A percentile compares a stretch with the other conserved stretches of the same genome.
These are phyloP conservation scores for Elsinoe perseae DNA, from an alignment of 2,329 filamentous ascomycete genomes.

Conservation along the genomic window DNA sequence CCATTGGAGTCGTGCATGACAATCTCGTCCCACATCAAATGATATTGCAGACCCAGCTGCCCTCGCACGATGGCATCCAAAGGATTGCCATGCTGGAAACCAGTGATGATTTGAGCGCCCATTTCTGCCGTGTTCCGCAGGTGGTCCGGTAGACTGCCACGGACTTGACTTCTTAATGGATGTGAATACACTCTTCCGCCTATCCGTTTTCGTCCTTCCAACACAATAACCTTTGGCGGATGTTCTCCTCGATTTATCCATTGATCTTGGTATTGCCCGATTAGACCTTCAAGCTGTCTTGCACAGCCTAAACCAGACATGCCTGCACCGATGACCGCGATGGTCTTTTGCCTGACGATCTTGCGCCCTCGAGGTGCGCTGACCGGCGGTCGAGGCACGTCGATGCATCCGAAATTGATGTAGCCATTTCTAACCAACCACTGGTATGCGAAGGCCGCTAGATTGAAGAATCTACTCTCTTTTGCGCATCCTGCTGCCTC, in stretches of 20 bases:
- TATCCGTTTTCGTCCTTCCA: conserved; percentile 81
- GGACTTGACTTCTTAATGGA: conserved; percentile 53
- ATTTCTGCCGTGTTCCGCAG: conserved; percentile 80
- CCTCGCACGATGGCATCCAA: conserved; percentile 84
- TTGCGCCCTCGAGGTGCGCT: conserved; percentile 30
- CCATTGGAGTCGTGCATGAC: conserved; percentile 84
- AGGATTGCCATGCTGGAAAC: conserved; percentile 91
- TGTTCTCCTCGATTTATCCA: conserved; percentile 59
- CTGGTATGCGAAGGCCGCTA: conserved; percentile 80
- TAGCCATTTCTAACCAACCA: conserved; percentile 88
- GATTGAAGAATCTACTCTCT: conserved; percentile 79
- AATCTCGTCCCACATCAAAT: conserved; percentile 68
- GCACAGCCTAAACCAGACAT: conserved; percentile 89
- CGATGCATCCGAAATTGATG: conserved; percentile 91
- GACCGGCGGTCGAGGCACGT: conserved; percentile 48
- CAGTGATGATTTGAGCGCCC: conserved; percentile 96
- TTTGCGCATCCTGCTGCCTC: conserved; percentile 87
- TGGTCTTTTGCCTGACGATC: conserved; percentile 55
- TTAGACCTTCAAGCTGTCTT: conserved; percentile 79
- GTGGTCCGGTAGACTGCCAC: conserved; percentile 43
- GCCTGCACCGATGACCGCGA: conserved; percentile 87
- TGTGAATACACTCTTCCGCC: conserved; percentile 92
- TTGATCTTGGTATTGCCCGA: conserved; percentile 66
- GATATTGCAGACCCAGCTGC: conserved; percentile 80
- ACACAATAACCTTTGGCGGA: conserved; percentile 64